These are phyloP conservation scores for Syncephalastrum racemosum DNA, from an alignment of 371 early-diverging fungal species.

Conservation along the genomic window DNA sequence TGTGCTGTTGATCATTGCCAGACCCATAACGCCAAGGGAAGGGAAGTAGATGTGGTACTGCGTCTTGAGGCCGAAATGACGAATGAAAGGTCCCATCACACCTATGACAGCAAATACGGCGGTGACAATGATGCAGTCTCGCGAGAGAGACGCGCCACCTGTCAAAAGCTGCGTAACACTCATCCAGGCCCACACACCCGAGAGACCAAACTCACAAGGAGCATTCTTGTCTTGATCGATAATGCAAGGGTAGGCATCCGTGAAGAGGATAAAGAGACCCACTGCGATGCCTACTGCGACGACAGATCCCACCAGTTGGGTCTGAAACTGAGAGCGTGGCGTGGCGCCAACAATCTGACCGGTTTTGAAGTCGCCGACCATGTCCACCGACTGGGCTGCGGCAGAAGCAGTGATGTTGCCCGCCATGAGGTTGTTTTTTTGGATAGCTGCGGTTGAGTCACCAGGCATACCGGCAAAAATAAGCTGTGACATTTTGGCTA, in stretches of 20 bases:
- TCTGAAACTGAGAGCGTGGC: constrained; percentile 62
- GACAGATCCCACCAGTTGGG: constrained; percentile 60
- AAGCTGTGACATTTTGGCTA: constrained; percentile 64
- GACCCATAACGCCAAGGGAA: constrained; percentile 67
- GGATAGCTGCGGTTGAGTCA: constrained; percentile 26
- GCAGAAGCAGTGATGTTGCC: constrained; percentile 63
- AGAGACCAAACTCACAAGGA: constrained; percentile 58
- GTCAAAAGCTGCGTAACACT: constrained; percentile 61
- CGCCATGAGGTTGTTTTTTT: constrained; percentile 59
- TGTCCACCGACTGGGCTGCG: constrained; percentile 63
- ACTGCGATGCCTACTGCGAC: constrained; percentile 58
- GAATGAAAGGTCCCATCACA: constrained; percentile 46
- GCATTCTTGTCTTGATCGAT: constrained; percentile 20
- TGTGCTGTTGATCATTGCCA: constrained; percentile 65
- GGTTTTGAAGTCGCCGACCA: constrained; percentile 69
- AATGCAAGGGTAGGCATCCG: constrained; percentile 64
- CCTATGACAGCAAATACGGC: constrained; percentile 49
- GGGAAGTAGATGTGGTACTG: constrained; percentile 55
- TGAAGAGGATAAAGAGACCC: constrained; percentile 62
- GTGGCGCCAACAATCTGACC: constrained; percentile 63
- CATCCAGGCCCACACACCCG: constrained; percentile 67
- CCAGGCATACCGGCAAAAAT: constrained; percentile 62
- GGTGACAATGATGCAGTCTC: constrained; percentile 49
- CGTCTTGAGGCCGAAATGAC: constrained; percentile 53
- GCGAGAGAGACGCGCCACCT: constrained; percentile 44